Evolutionary conservation across 1,284 basidiomycete genomes (phyloP).

Genomic region (Peniophora sp.): DNA sequence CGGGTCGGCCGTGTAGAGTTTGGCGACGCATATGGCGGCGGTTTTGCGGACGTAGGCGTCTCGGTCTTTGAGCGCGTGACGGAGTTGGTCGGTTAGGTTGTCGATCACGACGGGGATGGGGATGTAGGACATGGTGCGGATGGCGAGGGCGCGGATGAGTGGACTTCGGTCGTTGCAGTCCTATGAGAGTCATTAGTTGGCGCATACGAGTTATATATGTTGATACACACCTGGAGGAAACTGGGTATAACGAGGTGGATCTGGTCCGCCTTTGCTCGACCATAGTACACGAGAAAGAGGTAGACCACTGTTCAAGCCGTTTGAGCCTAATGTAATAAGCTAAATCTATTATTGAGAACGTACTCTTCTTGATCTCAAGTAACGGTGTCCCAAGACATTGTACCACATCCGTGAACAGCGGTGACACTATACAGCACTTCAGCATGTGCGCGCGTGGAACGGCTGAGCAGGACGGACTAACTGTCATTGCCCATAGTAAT

Average conservation of each 20-base stretch:
- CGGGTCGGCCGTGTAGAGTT: slow-evolving; percentile 82
- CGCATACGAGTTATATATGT: background rate
- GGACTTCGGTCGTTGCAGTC: slow-evolving; percentile 91
- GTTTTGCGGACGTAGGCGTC: slow-evolving; percentile 97
- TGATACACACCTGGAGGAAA: slow-evolving; percentile 67
- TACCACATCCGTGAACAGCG: slow-evolving; percentile 84
- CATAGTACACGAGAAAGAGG: slow-evolving; percentile 90
- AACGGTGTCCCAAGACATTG: slow-evolving; percentile 83
- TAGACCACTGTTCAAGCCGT: slow-evolving; percentile 67
- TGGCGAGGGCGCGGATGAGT: slow-evolving; percentile 85
- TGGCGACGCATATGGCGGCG: slow-evolving; percentile 89
- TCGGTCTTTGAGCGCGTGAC: slow-evolving; percentile 82
- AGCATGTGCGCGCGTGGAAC: slow-evolving; percentile 4
- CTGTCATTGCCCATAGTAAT: slow-evolving; percentile 96
- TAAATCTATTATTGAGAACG: slow-evolving; percentile 20
- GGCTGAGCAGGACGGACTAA: slow-evolving; percentile 34
- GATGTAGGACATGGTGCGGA: slow-evolving; percentile 96
- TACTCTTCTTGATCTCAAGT: slow-evolving; percentile 98
- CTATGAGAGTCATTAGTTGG: slow-evolving; percentile 28
- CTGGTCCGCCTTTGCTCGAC: slow-evolving; percentile 80
- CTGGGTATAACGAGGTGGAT: slow-evolving; percentile 84
- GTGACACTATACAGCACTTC: slow-evolving; percentile 67
- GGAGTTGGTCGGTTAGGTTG: slow-evolving; percentile 76
- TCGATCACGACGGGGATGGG: slow-evolving; percentile 77
- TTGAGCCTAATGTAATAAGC: slow-evolving; percentile 6